Base-by-base conservation (phyloP, 495 filamentous ascomycete genomes). In the Xylaria venustula region DNA sequence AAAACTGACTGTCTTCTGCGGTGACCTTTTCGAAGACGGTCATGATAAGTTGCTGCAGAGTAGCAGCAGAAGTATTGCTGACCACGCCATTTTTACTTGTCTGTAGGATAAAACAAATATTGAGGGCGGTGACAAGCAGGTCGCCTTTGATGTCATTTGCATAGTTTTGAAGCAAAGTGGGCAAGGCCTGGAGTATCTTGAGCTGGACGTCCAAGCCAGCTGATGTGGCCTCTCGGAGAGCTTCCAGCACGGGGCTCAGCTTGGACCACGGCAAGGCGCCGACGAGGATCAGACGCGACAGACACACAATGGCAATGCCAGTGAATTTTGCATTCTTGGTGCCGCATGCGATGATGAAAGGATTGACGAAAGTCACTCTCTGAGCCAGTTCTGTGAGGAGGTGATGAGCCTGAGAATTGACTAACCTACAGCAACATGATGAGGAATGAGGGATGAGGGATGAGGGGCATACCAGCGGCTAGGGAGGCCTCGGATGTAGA, bases 51-150 rank as follows among this genome's bases (percentile, higher is more conserved):
- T 98, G 94, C 72, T 96, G 94, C 53, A 98, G 77, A 2, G 95
- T 96, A 46, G 94, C 94, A 26, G 93, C 91, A 17, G 94, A 93
- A 1, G 94, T 97, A 61, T 94, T 95, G 62, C 92, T 93, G 64
- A 98, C 92, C 23, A 95, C 90, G 30, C 86, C 86, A 73, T 88
- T 93, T 75, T 97, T 98, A 72, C 90, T 92, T 26, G 85, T 87
- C 73, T 97, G 92, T 45, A 98, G 72, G 48, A 89, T 88, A 36
- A 92, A 92, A 73, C 94, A 98, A 72, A 97, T 90, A 69, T 95
- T 89, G 63, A 98, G 79, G 2, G 89, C 86, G 25, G 83, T 89
- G 32, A 87, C 88, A 37, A 98, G 81, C 15, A 97, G 81, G 51
- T 93, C 88, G 2, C 89, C 91, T 52, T 86, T 86, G 26, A 98